Evolutionary conservation across 2,329 filamentous ascomycete species (phyloP), one percentile per base, ranked within the genome.

Genomic region (Metarhizium humberi): DNA sequence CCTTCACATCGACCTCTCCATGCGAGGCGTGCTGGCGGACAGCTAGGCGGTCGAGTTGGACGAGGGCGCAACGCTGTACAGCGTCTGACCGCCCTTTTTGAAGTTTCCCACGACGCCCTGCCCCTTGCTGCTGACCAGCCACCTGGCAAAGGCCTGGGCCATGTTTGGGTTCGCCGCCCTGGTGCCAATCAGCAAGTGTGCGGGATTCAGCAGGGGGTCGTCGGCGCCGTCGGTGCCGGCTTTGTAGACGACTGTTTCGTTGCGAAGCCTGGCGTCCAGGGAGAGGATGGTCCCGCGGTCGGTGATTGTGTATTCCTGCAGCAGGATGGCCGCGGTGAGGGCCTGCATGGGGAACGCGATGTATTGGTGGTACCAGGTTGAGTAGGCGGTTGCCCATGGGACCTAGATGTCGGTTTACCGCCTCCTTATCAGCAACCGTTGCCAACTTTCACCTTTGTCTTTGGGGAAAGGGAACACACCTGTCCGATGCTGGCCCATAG

Each of bases 301-400:
- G 0, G 73, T 77, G 51, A 78, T 63, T 0, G 74, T 78, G 58
- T 78, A 77, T 56, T 78, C 74, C 0, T 71, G 60, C 2, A 77
- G 62, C 1, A 65, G 55, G 40, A 70, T 71, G 0, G 75, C 73
- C 0, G 71, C 71, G 0, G 63, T 70, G 3, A 78, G 62, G 3
- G 75, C 75, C 56, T 76, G 71, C 25, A 75, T 69, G 0, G 75
- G 75, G 56, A 74, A 78, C 0, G 69, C 69, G 6, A 73, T 70
- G 59, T 69, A 76, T 51, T 75, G 68, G 57, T 78, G 75, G 52
- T 78, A 78, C 75, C 74, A 78, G 1, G 66, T 71, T 0, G 74
- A 74, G 59, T 72, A 72, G 4, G 68, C 64, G 1, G 69, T 69
- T 0, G 73, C 71, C 75, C 75, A 78, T 14, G 45, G 45, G 13